Evolutionary conservation across 768 basidiomycete species (phyloP).

Genomic region (Phallus indusiatus): DNA sequence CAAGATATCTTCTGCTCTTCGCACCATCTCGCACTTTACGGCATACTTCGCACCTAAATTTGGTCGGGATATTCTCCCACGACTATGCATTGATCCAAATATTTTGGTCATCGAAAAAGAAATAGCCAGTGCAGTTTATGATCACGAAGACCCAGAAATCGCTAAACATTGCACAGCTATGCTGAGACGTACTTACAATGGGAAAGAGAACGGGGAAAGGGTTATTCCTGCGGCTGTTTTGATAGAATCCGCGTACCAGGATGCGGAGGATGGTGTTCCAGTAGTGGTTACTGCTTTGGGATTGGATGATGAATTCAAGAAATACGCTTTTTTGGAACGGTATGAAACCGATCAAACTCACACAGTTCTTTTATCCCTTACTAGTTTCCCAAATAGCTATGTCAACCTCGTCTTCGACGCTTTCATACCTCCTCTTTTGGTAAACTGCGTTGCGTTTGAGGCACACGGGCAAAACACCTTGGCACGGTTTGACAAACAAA

Average conservation of each 20-base stretch:
- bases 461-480: constrained; percentile 53
- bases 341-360: constrained; percentile 15
- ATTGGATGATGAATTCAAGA: constrained; percentile 38
- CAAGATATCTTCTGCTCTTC: constrained; percentile 46
- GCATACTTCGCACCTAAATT: constrained; percentile 50
- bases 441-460: constrained; percentile 52
- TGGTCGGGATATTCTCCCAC: constrained; percentile 39
- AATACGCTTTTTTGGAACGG: constrained; percentile 37
- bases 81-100: constrained; percentile 31
- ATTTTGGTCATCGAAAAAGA: constrained; percentile 40
- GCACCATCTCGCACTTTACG: constrained; percentile 52
- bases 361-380: background rate
- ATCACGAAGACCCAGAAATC: constrained; percentile 31
- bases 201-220: constrained; percentile 25
- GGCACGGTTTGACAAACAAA: constrained; percentile 33
- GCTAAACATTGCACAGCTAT: constrained; percentile 47
- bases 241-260: constrained; percentile 41
- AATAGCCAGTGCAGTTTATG: constrained; percentile 39
- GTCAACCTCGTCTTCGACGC: constrained; percentile 41
- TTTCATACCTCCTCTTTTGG: constrained; percentile 40
- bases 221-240: constrained; percentile 44
- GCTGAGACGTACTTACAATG: constrained; percentile 33
- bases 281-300: constrained; percentile 37
- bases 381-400: constrained; percentile 27
- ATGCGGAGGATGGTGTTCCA: constrained; percentile 31